phyloP scores from a whole-genome alignment of 768 basidiomycete genomes.

The Goffeauzyma gilvescens region DNA sequence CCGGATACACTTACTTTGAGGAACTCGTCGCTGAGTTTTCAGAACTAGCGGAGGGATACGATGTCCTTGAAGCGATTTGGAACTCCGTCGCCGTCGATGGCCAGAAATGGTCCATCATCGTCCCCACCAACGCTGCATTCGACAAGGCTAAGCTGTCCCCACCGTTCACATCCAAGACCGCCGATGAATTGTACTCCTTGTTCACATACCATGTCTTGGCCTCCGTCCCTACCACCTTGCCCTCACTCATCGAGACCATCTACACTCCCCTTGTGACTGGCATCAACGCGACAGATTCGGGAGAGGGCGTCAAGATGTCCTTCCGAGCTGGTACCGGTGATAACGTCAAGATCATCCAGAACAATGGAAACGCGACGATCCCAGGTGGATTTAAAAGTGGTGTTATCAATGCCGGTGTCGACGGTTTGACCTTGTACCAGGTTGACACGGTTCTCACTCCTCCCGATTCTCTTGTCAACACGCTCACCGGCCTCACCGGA shows the following conservation, averaged over 20 bases:
- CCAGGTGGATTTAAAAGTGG: background rate
- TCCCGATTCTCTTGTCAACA: background rate
- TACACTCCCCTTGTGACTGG: conserved; percentile 2
- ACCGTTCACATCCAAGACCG: background rate
- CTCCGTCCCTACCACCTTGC: background rate
- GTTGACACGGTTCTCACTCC: conserved; percentile 4
- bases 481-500: conserved; percentile 2
- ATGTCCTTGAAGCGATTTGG: conserved; percentile 5
- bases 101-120: conserved; percentile 3
- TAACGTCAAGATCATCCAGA: background rate
- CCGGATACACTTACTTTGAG: conserved; percentile 6
- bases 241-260: conserved; percentile 5
- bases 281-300: background rate
- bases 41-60: conserved; percentile 10
- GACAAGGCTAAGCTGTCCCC: conserved; percentile 1
- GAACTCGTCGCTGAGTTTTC: conserved; percentile 4
- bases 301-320: background rate
- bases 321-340: background rate
- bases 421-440: conserved; percentile 6
- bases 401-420: background rate
- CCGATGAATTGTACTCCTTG: conserved; percentile 6
- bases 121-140: conserved; percentile 6
- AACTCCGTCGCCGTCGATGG: background rate
- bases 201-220: conserved; percentile 9
- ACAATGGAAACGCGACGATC: conserved; percentile 1